A percentile compares a stretch with the other conserved stretches of the same genome.
These are phyloP conservation scores for Pseudogymnoascus sp. DNA, from an alignment of 2,329 filamentous ascomycete genomes.

Conservation along the genomic window DNA sequence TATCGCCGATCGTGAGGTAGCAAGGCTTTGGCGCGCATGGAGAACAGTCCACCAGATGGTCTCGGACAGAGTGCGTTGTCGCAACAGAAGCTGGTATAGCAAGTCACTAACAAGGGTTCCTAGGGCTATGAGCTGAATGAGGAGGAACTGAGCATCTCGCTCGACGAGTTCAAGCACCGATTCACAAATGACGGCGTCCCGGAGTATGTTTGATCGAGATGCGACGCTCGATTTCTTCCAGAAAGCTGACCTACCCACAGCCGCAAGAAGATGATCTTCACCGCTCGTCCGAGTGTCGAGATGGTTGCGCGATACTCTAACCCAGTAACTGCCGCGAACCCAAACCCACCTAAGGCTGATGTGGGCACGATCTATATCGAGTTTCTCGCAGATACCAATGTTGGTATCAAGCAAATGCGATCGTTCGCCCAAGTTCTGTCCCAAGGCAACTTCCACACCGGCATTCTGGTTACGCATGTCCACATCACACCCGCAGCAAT, in stretches of 20 bases:
- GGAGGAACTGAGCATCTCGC: slow-evolving; percentile 76
- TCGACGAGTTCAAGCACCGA: slow-evolving; percentile 68
- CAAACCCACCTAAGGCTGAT: slow-evolving; percentile 58
- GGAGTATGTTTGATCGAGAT: slow-evolving; percentile 48
- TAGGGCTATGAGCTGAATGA: slow-evolving; percentile 92
- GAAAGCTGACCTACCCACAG: slow-evolving; percentile 37
- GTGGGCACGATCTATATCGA: slow-evolving; percentile 90
- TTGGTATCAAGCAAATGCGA: slow-evolving; percentile 90
- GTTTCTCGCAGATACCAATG: slow-evolving; percentile 70
- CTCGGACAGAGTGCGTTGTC: slow-evolving; percentile 63
- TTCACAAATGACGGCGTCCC: slow-evolving; percentile 69
- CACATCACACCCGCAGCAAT: slow-evolving; percentile 78
- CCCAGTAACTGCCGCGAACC: slow-evolving; percentile 58
- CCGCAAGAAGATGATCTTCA: slow-evolving; percentile 78
- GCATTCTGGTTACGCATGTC: slow-evolving; percentile 80
- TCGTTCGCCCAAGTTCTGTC: slow-evolving; percentile 76
- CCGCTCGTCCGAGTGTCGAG: slow-evolving; percentile 69
- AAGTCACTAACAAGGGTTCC: slow-evolving; percentile 18
- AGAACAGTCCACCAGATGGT: slow-evolving; percentile 94
- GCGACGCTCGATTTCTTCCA: background rate
- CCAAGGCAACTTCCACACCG: slow-evolving; percentile 74
- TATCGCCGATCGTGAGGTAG: slow-evolving; percentile 34
- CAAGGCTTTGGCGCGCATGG: slow-evolving; percentile 87
- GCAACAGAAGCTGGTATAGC: slow-evolving; percentile 9
- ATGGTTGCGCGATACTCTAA: slow-evolving; percentile 83